Base-by-base conservation (phyloP, 2,329 filamentous ascomycete genomes). In the Penicillium thymicola region DNA sequence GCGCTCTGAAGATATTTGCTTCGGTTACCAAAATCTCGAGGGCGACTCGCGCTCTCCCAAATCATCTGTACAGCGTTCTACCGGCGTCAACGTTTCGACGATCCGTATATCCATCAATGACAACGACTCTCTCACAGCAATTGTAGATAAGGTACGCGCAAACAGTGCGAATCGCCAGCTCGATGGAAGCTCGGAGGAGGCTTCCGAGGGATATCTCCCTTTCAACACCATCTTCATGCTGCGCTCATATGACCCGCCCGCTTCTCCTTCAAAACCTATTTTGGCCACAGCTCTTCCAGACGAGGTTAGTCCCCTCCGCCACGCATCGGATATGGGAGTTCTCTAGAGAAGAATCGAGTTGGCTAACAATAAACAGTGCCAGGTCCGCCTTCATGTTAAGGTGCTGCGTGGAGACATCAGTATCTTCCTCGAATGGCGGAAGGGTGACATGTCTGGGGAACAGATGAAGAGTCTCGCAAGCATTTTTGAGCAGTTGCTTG, bases 401-500 rank as follows among this genome's bases (percentile, higher is more conserved):
- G 62, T 73, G 8, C 54, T 74, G 50, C 64, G 65, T 42, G 65
- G 69, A 47, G 67, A 70, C 50, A 62, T 75, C 43, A 70, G 64
- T 54, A 69, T 75, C 23, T 75, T 74, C 55, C 57, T 76, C 1
- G 73, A 76, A 63, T 75, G 70, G 70, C 71, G 69, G 58, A 70
- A 73, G 55, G 66, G 69, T 6, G 71, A 75, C 16, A 70, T 75
- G 60, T 72, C 71, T 4, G 64, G 64, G 9, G 68, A 72, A 18
- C 72, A 75, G 41, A 71, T 73, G 57, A 70, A 70, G 52, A 81
- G 79, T 47, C 70, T 86, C 2, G 77, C 79, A 16, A 76, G 76
- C 56, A 81, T 80, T 0, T 84, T 86, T 43, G 81, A 82, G 38
- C 76, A 78, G 25, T 78, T 83, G 0, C 69, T 86, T 16, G 71